Percentiles rank a stretch among this genome's conserved stretches.
Conservation (phyloP, 2,329 filamentous ascomycete species). For the Fusarium sp. region DNA sequence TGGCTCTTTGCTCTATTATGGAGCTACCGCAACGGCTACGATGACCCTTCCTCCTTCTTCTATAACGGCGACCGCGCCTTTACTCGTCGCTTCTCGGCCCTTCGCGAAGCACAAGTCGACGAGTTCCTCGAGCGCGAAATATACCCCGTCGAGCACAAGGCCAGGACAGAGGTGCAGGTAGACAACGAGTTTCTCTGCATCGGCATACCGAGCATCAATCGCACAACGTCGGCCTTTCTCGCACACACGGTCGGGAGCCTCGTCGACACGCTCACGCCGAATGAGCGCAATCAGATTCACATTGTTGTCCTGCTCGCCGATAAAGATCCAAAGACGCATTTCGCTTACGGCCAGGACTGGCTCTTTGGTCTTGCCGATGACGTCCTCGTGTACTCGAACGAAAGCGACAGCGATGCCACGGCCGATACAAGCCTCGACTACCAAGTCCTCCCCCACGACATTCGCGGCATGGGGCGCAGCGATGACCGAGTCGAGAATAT, state of each 20-base stretch:
- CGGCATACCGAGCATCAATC: slow-evolving; percentile 50
- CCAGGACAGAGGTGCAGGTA: slow-evolving; percentile 14
- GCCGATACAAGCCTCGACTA: slow-evolving; percentile 21
- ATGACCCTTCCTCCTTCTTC: slow-evolving; percentile 50
- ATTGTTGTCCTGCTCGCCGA: slow-evolving; percentile 50
- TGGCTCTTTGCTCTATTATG: slow-evolving; percentile 44
- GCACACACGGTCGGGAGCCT: slow-evolving; percentile 46
- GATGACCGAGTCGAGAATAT: slow-evolving; percentile 47
- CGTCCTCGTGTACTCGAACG: slow-evolving; percentile 45
- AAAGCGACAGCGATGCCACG: neutral
- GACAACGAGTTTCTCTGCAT: slow-evolving; percentile 43
- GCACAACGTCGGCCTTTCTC: slow-evolving; percentile 45
- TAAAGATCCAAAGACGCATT: slow-evolving; percentile 44
- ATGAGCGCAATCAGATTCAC: slow-evolving; percentile 46
- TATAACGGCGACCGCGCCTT: slow-evolving; percentile 45
- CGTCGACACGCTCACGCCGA: slow-evolving; percentile 44
- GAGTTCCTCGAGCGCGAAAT: slow-evolving; percentile 33
- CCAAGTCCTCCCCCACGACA: slow-evolving; percentile 33
- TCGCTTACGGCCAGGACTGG: slow-evolving; percentile 47
- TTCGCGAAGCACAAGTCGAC: slow-evolving; percentile 43
- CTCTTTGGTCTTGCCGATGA: slow-evolving; percentile 47
- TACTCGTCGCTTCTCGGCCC: slow-evolving; percentile 39
- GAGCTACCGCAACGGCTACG: slow-evolving; percentile 46
- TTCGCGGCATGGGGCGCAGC: slow-evolving; percentile 40
- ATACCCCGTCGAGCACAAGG: slow-evolving; percentile 15